A percentile compares a stretch with the other conserved stretches of the same genome.
phyloP scores from a whole-genome alignment of 495 filamentous ascomycete species.

The Parachaetomium inaequale region DNA sequence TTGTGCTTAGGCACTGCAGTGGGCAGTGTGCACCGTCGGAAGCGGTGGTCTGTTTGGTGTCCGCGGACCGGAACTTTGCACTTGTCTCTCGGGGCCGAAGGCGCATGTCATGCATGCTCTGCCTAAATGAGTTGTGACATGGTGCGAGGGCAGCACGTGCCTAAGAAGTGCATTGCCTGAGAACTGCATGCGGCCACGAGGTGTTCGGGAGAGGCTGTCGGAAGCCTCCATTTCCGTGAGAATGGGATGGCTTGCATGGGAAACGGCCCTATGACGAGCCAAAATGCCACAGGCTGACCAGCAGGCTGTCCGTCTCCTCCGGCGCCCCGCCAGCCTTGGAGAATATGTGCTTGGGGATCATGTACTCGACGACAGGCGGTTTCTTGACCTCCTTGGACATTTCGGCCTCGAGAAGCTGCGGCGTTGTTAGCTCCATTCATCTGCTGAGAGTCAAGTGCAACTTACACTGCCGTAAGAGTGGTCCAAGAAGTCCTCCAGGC shows the following conservation, averaged over 20 bases:
- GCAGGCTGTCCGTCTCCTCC: constrained; percentile 43
- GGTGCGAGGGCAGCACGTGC: not conserved
- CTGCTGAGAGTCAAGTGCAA: constrained; percentile 20
- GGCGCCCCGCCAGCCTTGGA: constrained; percentile 48
- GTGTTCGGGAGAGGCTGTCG: not conserved
- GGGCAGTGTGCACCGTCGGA: not conserved
- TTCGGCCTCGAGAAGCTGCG: constrained; percentile 74
- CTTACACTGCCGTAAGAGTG: constrained; percentile 85
- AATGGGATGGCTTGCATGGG: not conserved
- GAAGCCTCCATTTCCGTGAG: no score
- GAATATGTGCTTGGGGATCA: constrained; percentile 89
- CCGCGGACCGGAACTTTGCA: not conserved
- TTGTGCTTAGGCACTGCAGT: not conserved
- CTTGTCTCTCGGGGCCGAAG: not conserved
- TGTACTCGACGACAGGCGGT: constrained; percentile 81
- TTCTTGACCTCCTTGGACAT: constrained; percentile 79
- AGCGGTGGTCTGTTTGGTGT: not conserved
- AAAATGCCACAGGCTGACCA: constrained; percentile 58
- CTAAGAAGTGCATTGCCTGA: not conserved
- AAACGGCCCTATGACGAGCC: constrained; percentile 17
- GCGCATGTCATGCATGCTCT: not conserved
- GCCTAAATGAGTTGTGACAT: not conserved
- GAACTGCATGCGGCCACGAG: not conserved
- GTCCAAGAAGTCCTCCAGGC: constrained; percentile 92
- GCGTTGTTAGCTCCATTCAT: constrained; percentile 26